Percentiles rank a stretch among this genome's conserved stretches.
Evolutionary conservation across 495 filamentous ascomycete genomes (phyloP).

Genomic region (Viridothelium virens): DNA sequence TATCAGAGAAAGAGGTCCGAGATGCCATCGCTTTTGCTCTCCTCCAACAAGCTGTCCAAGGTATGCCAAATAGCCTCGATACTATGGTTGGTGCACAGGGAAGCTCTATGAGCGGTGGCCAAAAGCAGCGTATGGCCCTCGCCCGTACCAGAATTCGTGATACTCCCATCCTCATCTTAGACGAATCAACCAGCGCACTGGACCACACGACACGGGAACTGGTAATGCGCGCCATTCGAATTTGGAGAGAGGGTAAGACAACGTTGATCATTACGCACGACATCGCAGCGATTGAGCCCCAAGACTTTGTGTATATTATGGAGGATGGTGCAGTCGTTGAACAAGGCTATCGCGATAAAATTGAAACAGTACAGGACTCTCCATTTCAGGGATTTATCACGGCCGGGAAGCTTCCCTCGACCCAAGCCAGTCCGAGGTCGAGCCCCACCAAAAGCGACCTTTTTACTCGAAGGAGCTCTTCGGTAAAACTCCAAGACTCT

Average conservation of each 20-base stretch:
- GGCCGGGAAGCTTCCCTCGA: neutral
- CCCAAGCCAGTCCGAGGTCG: neutral
- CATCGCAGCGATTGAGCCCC: constrained; percentile 62
- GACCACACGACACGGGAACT: constrained; percentile 36
- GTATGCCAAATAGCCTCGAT: constrained; percentile 64
- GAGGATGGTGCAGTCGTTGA: constrained; percentile 63
- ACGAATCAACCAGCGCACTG: constrained; percentile 41
- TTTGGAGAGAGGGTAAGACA: constrained; percentile 37
- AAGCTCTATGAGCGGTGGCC: constrained; percentile 72
- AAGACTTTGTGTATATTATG: constrained; percentile 77
- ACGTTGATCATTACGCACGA: constrained; percentile 65
- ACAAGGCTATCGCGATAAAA: constrained; percentile 49
- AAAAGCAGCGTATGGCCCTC: constrained; percentile 44
- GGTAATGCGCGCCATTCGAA: constrained; percentile 36
- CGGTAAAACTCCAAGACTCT: neutral
- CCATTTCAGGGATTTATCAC: constrained; percentile 30
- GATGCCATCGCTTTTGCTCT: constrained; percentile 57
- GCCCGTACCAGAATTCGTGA: constrained; percentile 38
- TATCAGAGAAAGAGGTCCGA: constrained; percentile 49
- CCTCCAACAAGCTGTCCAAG: constrained; percentile 61
- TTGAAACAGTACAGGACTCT: constrained; percentile 37
- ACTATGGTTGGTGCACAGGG: constrained; percentile 67
- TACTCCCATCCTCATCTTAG: constrained; percentile 38
- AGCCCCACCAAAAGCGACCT: neutral
- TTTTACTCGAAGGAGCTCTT: neutral